A percentile compares a stretch with the other conserved stretches of the same genome.
Conservation (phyloP, 2,329 filamentous ascomycete species). For the Fusarium chaquense region DNA sequence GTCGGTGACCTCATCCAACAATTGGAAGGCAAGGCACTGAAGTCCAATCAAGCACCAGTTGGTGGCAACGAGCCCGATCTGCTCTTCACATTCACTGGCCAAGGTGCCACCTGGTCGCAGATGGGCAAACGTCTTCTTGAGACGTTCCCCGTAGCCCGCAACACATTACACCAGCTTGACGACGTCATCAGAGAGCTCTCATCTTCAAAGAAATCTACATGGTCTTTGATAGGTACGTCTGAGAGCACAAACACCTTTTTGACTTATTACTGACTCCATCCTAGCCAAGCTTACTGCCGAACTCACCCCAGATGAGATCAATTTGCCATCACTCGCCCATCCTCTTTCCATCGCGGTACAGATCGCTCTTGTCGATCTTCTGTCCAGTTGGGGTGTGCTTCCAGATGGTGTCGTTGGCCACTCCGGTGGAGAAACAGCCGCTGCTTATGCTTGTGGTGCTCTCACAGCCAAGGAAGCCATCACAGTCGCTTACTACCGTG, state of each 20-base stretch:
- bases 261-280: constrained; percentile 6
- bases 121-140: constrained; percentile 42
- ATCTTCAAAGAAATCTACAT: constrained; percentile 6
- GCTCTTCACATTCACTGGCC: constrained; percentile 38
- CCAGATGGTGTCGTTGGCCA: constrained; percentile 42
- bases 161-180: constrained; percentile 34
- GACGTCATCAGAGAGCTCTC: constrained; percentile 31
- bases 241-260: accelerated
- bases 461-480: constrained; percentile 41
- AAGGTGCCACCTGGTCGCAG: constrained; percentile 43
- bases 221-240: constrained; percentile 33
- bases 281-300: constrained; percentile 35
- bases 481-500: constrained; percentile 40
- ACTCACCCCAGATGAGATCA: constrained; percentile 34
- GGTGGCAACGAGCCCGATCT: constrained; percentile 4
- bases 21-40: constrained; percentile 35
- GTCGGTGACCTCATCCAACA: constrained; percentile 36
- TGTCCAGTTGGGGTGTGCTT: constrained; percentile 38
- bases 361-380: constrained; percentile 36
- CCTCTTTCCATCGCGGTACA: constrained; percentile 40
- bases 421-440: constrained; percentile 41
- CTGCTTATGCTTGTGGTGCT: constrained; percentile 41
- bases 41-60: constrained; percentile 24
- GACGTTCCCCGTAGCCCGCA: constrained; percentile 39
- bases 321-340: constrained; percentile 33